phyloP scores from a whole-genome alignment of 495 filamentous ascomycete genomes.

The Chaetomium fimeti region DNA sequence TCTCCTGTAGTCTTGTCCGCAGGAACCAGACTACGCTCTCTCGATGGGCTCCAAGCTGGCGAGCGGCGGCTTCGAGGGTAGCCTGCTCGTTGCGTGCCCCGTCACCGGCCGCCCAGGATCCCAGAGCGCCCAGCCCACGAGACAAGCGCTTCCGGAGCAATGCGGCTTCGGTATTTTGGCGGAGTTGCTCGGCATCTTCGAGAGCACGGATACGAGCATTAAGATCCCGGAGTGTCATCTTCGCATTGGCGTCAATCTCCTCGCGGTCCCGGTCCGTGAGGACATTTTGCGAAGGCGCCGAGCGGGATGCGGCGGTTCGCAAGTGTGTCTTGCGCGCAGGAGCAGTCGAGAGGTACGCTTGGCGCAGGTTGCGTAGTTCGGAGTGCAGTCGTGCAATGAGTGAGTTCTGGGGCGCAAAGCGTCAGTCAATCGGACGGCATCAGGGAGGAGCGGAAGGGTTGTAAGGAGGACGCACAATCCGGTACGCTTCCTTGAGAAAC shows the following conservation, averaged over 20 bases:
- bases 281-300: constrained; percentile 38
- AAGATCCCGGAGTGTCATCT: constrained; percentile 77
- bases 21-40: constrained; percentile 84
- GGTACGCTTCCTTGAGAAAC: constrained; percentile 93
- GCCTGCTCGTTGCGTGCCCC: constrained; percentile 58
- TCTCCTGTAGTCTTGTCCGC: constrained; percentile 68
- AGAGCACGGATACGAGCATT: constrained; percentile 73
- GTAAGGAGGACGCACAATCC: constrained; percentile 63
- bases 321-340: constrained; percentile 49
- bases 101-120: constrained; percentile 73
- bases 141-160: constrained; percentile 69
- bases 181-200: constrained; percentile 75
- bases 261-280: constrained; percentile 71
- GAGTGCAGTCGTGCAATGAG: constrained; percentile 73
- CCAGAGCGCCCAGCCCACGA: constrained; percentile 56
- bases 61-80: constrained; percentile 64
- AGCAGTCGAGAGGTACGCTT: constrained; percentile 83
- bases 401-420: constrained; percentile 61
- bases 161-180: constrained; percentile 65
- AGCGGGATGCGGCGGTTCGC: constrained; percentile 33
- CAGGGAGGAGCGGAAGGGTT: neutral
- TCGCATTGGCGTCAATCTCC: constrained; percentile 79
- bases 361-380: constrained; percentile 79
- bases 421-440: constrained; percentile 7
- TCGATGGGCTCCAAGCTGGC: constrained; percentile 59